Evolutionary conservation across 352 stramenopile genomes (phyloP).

Genomic region (Blastocystis sp.): DNA sequence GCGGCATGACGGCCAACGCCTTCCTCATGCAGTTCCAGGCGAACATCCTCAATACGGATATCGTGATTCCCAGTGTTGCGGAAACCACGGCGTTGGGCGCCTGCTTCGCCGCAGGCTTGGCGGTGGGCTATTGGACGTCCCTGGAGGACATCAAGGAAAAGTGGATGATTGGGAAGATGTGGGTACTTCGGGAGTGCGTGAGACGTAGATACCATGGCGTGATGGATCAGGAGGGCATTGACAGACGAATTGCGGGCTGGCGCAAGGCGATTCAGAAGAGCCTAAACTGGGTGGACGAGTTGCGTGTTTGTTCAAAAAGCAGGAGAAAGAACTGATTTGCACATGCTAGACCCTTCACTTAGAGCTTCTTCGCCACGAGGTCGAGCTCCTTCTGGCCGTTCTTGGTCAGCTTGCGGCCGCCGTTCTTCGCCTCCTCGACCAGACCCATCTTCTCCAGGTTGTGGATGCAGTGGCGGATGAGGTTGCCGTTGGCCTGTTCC

Average conservation of each 20-base stretch:
- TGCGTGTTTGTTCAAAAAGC: slow-evolving; percentile 25
- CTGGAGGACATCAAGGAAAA: slow-evolving; percentile 77
- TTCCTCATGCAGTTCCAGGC: slow-evolving; percentile 95
- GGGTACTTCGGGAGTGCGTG: neutral
- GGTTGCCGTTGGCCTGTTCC: slow-evolving; percentile 57
- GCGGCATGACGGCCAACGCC: slow-evolving; percentile 92
- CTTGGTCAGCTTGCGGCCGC: slow-evolving; percentile 61
- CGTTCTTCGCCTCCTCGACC: slow-evolving; percentile 34
- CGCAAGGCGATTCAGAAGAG: slow-evolving; percentile 67
- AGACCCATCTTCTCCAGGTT: slow-evolving; percentile 69
- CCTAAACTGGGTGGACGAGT: slow-evolving; percentile 64
- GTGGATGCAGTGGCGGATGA: slow-evolving; percentile 50
- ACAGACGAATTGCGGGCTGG: slow-evolving; percentile 48
- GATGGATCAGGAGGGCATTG: slow-evolving; percentile 66
- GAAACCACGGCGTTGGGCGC: slow-evolving; percentile 95
- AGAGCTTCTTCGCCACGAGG: slow-evolving; percentile 53
- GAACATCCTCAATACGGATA: slow-evolving; percentile 87
- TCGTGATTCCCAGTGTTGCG: slow-evolving; percentile 86
- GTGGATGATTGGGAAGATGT: slow-evolving; percentile 71
- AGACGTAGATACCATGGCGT: slow-evolving; percentile 32
- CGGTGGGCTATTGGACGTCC: slow-evolving; percentile 90
- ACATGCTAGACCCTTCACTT: slow-evolving; percentile 30
- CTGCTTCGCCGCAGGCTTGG: slow-evolving; percentile 91
- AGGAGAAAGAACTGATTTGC: neutral
- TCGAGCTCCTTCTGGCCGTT: slow-evolving; percentile 66